Evolutionary conservation across 2,329 filamentous ascomycete genomes (phyloP), one percentile per base, ranked within the genome.

Genomic region (Penicillium sp.): DNA sequence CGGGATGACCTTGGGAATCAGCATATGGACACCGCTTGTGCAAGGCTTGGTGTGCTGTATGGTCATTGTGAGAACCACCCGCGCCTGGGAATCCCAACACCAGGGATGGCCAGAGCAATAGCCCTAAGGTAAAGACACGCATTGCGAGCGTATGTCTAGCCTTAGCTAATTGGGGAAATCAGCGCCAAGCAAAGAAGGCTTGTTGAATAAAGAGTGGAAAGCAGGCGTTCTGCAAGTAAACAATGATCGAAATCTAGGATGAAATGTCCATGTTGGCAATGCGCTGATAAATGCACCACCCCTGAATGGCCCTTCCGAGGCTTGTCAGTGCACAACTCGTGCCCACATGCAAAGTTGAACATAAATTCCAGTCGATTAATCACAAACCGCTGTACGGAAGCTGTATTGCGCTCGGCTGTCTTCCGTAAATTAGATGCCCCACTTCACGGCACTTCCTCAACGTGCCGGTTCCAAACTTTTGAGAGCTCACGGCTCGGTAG

Each of bases 21-120:
- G 61, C 61, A 51, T 60, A 65, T 21, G 63, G 64, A 43, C 64
- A 66, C 31, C 49, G 29, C 22, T 62, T 65, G 29, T 62, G 57
- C 27, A 57, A 16, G 4, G 21, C 43, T 22, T 43, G 53, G 22
- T 61, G 60, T 1, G 16, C 44, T 5, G 43, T 29, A 11, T 47
- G 40, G 3, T 43, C 51, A 43, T 54, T 42, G 16, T 60, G 48
- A 14, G 21, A 14, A 3, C 5, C 34, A 32, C 50, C 40, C 14
- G 56, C 39, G 3, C 52, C 57, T 0, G 60, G 53, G 34, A 65
- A 62, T 2, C 50, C 59, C 5, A 39, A 34, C 5, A 48, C 57
- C 18, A 44, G 21, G 8, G 24, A 43, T 42, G 44, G 53, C 43
- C 49, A 61, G 36, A 60, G 34, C 39, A 60, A 21, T 11, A 54